Conservation (phyloP, 2,329 filamentous ascomycete genomes). For the Sclerotinia minor region DNA sequence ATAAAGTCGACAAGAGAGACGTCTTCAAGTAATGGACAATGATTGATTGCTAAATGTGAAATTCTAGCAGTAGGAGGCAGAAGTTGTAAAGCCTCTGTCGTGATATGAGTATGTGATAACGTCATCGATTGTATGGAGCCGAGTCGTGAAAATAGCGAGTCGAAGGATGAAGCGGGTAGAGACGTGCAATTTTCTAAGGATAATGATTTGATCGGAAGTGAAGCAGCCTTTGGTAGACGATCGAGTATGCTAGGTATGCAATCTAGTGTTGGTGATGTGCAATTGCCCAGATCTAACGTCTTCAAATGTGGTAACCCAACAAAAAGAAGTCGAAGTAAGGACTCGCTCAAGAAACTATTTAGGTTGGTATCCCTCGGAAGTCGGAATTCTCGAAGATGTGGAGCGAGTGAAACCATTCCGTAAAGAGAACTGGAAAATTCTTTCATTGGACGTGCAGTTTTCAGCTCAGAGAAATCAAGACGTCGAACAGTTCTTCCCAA, state of each 20-base stretch:
- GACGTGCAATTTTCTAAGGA: slow-evolving; percentile 15
- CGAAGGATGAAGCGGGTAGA: slow-evolving; percentile 11
- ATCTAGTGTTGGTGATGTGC: slow-evolving; percentile 17
- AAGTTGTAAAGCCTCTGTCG: slow-evolving; percentile 63
- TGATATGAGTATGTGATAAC: slow-evolving; percentile 70
- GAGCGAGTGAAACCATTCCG: slow-evolving; percentile 24
- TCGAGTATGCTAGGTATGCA: slow-evolving; percentile 6
- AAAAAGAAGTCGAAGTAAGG: slow-evolving; percentile 44
- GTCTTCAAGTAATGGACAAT: slow-evolving; percentile 67
- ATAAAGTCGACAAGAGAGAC: slow-evolving; percentile 68
- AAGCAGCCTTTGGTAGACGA: background rate
- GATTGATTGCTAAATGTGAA: slow-evolving; percentile 73
- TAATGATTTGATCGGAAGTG: slow-evolving; percentile 20
- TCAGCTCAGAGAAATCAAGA: slow-evolving; percentile 51
- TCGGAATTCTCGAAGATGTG: slow-evolving; percentile 69
- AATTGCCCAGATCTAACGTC: slow-evolving; percentile 21
- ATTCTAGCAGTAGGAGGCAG: slow-evolving; percentile 68
- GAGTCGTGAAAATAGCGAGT: slow-evolving; percentile 19
- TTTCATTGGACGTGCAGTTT: slow-evolving; percentile 1
- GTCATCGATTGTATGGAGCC: slow-evolving; percentile 16
- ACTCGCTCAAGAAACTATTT: slow-evolving; percentile 50
- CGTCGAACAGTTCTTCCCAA: slow-evolving; percentile 72
- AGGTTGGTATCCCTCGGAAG: slow-evolving; percentile 41
- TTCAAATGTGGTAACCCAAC: slow-evolving; percentile 11
- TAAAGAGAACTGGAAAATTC: slow-evolving; percentile 18